Evolutionary conservation across 345 rosid genomes (phyloP), one percentile per base, ranked within the genome.

Genomic region (Xanthoceras sorbifolium): DNA sequence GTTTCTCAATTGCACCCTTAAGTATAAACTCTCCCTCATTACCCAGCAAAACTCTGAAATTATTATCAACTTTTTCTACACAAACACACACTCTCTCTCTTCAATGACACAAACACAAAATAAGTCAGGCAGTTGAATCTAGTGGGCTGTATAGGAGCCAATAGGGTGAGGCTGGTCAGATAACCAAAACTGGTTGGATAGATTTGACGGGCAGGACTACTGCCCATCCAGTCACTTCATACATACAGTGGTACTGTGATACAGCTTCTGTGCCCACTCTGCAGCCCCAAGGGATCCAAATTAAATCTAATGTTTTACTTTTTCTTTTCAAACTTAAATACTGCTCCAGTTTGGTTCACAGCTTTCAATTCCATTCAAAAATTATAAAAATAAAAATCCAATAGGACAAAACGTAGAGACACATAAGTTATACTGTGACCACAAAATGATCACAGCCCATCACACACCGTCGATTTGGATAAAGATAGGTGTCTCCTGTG

Each of bases 201-300:
- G 87, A 86, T 82, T 78, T 82, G 87, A 82, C 75, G 68, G 74
- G 82, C 75, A 68, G 79, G 80, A 74, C 81, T 46, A 72, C 85
- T 79, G 82, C 69, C 72, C 82, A 64, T 83, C 77, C 88, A 81
- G 90, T 87, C 90, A 81, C 81, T 81, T 83, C 88, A 81, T 73
- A 77, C 88, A 79, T 85, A n/a, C 72, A 79, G 86, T 76, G n/a
- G n/a, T n/a, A n/a, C n/a, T n/a, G n/a, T n/a, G n/a, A n/a, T n/a
- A 81, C 86, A 42, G 54, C 75, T 71, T 67, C 86, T 82, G 79
- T 78, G 83, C 74, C 55, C 72, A 52, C 79, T 64, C 86, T 77
- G 84, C 83, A 52, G 31, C 75, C 54, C 64, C 4, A 65, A 29
- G 12, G 23, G 82, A 80, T 81, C 83, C 74, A 74, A 84, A 77